phyloP scores from a whole-genome alignment of 2,329 filamentous ascomycete species.

The Pseudogymnoascus sp. region DNA sequence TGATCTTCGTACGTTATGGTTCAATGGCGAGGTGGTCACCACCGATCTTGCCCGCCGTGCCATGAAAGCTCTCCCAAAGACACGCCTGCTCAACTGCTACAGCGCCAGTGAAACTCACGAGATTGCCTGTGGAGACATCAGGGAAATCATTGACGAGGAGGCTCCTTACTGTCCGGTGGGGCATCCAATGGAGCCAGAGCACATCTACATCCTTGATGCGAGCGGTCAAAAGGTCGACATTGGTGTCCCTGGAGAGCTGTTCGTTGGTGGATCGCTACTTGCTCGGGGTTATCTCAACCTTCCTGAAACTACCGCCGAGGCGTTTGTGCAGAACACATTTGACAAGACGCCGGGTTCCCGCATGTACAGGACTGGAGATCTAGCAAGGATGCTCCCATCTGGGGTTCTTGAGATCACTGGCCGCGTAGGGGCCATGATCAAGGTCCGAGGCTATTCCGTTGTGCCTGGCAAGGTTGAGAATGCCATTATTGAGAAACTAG shows the following conservation, averaged over 20 bases:
- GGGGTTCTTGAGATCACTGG: conserved; percentile 79
- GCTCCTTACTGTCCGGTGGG: conserved; percentile 67
- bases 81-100: conserved; percentile 70
- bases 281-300: conserved; percentile 72
- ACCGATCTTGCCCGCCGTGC: conserved; percentile 66
- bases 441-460: conserved; percentile 76
- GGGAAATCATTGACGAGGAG: conserved; percentile 57
- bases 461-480: conserved; percentile 74
- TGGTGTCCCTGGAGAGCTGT: conserved; percentile 64
- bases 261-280: conserved; percentile 64
- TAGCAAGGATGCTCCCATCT: conserved; percentile 74
- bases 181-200: conserved; percentile 56
- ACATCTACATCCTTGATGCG: conserved; percentile 67
- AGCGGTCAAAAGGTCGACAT: conserved; percentile 54
- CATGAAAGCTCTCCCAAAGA: conserved; percentile 51
- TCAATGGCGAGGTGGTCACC: conserved; percentile 77
- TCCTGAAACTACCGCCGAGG: conserved; percentile 68
- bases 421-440: conserved; percentile 81
- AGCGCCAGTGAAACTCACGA: conserved; percentile 64
- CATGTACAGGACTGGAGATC: conserved; percentile 79
- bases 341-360: conserved; percentile 50
- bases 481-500: conserved; percentile 60
- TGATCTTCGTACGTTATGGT: conserved; percentile 62
- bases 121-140: conserved; percentile 63
- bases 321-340: conserved; percentile 62